phyloP scores from a whole-genome alignment of 768 basidiomycete genomes.

The Amyloporia xantha region DNA sequence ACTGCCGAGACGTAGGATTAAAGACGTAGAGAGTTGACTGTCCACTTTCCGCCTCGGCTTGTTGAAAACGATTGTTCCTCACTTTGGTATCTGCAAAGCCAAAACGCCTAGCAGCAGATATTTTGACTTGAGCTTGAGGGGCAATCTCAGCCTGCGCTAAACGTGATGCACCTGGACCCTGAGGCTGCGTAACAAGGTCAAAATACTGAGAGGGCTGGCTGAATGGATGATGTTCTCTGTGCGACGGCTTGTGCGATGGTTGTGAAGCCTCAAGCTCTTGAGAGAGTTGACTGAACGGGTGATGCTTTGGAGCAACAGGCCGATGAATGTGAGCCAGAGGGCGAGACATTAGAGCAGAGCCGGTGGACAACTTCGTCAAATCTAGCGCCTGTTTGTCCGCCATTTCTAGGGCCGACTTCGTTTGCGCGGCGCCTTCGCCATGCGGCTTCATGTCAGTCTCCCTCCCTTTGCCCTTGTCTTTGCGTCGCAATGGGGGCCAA shows the following conservation, averaged over 20 bases:
- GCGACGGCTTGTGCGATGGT: background rate
- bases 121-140: background rate
- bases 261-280: background rate
- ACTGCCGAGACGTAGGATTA: no score
- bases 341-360: no score
- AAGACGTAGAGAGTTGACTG: no score
- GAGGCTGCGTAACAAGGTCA: background rate
- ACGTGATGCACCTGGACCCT: background rate
- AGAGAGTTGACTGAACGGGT: slow-evolving; percentile 12
- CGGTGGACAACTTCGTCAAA: no score
- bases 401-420: background rate
- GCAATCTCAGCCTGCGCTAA: background rate
- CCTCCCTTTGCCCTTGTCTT: slow-evolving; percentile 5
- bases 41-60: no score
- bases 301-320: slow-evolving; percentile 2
- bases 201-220: slow-evolving; percentile 8
- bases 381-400: no score
- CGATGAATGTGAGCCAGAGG: background rate
- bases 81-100: no score
- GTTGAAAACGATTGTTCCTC: no score
- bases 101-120: background rate
- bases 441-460: slow-evolving; percentile 6
- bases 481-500: slow-evolving; percentile 9
- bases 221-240: slow-evolving; percentile 14
- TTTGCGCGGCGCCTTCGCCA: background rate